phyloP scores from a whole-genome alignment of 2,329 filamentous ascomycete genomes.

The Colletotrichum sp. region DNA sequence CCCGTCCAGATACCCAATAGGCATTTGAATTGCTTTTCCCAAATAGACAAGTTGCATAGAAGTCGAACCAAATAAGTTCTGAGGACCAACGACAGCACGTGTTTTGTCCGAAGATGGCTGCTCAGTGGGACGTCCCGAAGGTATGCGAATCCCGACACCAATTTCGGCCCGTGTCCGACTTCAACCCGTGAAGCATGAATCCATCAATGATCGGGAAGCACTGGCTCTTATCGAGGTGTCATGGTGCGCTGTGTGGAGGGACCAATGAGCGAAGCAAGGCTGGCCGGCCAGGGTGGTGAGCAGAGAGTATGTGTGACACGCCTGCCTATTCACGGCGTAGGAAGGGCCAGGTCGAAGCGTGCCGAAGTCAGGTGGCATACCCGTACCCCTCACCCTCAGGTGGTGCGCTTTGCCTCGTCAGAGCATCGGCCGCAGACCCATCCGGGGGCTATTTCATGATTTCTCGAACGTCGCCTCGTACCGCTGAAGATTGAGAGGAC shows the following conservation, averaged over 20 bases:
- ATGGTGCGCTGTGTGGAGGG: neutral
- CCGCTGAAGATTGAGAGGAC: constrained; percentile 68
- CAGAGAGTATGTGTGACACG: neutral
- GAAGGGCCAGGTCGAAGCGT: neutral
- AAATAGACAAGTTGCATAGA: constrained; percentile 9
- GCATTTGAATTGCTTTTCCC: neutral
- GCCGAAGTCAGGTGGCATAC: neutral
- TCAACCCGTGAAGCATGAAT: neutral
- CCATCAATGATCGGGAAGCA: neutral
- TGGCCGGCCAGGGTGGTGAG: neutral
- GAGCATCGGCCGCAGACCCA: neutral
- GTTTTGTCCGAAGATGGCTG: neutral
- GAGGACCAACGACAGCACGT: neutral
- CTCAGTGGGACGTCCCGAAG: neutral
- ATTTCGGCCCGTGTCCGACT: neutral
- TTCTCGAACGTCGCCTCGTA: constrained; percentile 17
- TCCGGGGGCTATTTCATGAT: neutral
- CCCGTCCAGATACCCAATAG: constrained; percentile 1
- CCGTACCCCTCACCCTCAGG: neutral
- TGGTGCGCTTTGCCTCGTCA: neutral
- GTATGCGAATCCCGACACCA: neutral
- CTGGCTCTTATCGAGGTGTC: neutral
- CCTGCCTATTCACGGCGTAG: neutral
- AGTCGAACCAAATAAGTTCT: neutral
- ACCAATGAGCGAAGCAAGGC: neutral